These are phyloP conservation scores for Mycosphaerelloides madeirae DNA, from an alignment of 2,329 filamentous ascomycete species.

Conservation along the genomic window DNA sequence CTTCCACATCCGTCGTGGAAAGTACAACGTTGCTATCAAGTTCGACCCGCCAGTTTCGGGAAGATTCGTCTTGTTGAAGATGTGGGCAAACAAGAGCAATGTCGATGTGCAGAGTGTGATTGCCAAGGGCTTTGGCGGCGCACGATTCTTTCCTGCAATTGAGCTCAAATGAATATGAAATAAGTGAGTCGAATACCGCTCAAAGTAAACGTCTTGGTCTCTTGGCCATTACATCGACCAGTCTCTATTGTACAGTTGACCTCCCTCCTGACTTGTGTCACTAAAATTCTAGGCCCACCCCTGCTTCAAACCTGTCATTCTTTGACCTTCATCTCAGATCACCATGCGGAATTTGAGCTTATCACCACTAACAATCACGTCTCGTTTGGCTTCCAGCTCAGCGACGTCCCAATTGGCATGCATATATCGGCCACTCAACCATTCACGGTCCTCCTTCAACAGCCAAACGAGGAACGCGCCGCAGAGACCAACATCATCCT, in stretches of 20 bases:
- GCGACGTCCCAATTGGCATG: slow-evolving; percentile 39
- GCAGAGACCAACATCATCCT: not conserved
- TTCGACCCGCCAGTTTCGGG: slow-evolving; percentile 72
- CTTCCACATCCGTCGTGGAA: slow-evolving; percentile 78
- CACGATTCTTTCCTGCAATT: slow-evolving; percentile 61
- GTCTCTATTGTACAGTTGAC: too few species aligned
- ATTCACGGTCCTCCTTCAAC: slow-evolving; percentile 26
- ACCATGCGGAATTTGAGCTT: not conserved
- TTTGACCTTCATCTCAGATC: not conserved
- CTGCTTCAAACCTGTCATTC: too few species aligned
- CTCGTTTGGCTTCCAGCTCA: slow-evolving; percentile 31
- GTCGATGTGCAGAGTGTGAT: slow-evolving; percentile 88
- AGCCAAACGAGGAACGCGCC: not conserved
- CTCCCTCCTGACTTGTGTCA: too few species aligned
- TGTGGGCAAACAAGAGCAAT: slow-evolving; percentile 77
- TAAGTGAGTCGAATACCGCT: too few species aligned
- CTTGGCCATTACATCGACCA: too few species aligned
- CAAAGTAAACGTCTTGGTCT: too few species aligned
- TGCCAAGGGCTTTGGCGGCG: slow-evolving; percentile 78
- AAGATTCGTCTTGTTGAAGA: slow-evolving; percentile 77
- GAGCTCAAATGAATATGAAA: slow-evolving; percentile 15
- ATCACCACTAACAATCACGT: slow-evolving; percentile 32
- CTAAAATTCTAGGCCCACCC: too few species aligned
- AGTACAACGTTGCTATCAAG: slow-evolving; percentile 78
- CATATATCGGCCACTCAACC: slow-evolving; percentile 37